Evolutionary conservation across 306 rosid genomes (phyloP), one percentile per base, ranked within the genome.

Genomic region (Cicer pinnatifidum): DNA sequence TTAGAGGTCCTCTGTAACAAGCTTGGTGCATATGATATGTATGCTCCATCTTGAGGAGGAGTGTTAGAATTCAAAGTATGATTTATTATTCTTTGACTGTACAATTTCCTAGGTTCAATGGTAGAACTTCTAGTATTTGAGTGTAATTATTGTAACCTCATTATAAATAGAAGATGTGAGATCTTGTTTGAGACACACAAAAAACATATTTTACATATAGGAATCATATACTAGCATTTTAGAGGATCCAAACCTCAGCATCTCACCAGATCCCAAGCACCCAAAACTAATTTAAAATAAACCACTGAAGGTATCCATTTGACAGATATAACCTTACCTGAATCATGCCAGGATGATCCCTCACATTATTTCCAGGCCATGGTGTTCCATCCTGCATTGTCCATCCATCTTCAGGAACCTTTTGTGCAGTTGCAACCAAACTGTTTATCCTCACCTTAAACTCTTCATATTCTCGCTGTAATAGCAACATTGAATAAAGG

Each of bases 311-410:
- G 52, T 10, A 13, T 46, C 54, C 20, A 5, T 11, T 35, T 8
- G 16, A 9, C 48, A 17, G 75, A 61, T 59, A 77, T 41, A 57
- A 67, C 17, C 76, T 70, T 75, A 91, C 94, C 88, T 91, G 97
- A 84, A 91, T 91, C 97, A 91, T 91, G 82, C 97, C 94, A 53
- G 97, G 97, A 82, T 91, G 97, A 72, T 91, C 94, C 57, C 97
- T 84, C 11, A 89, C 92, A 74, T 87, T 77, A 82, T 89, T 91
- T 69, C 97, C 94, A 6, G 92, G 97, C 97, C 97, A 91, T 3
- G 89, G 94, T 46, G 92, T 87, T 67, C 94, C 97, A 72, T 91
- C 97, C 75, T 89, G 92, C 97, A 91, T 89, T 59, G 94, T 87
- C 97, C 97, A 91, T 58, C 97, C 97, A 12, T 89, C 97, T 71